Evolutionary conservation across 2,329 filamentous ascomycete species (phyloP).

Genomic region (Hypoxylon sp.): DNA sequence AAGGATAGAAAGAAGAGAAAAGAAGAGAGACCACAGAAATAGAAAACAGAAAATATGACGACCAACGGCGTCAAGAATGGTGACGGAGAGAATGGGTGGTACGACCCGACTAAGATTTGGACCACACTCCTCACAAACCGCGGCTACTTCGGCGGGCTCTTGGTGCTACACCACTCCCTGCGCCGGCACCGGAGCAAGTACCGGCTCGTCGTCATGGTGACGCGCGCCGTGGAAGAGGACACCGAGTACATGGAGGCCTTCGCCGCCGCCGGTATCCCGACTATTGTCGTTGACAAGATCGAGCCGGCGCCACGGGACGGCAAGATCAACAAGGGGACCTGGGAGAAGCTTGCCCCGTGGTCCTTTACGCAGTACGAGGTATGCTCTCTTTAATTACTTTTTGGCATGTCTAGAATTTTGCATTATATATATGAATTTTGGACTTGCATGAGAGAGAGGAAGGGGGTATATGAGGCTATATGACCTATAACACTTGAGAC

Average conservation of each 20-base stretch:
- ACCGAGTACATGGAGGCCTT: conserved; percentile 57
- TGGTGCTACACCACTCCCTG: conserved; percentile 53
- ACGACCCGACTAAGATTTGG: conserved; percentile 55
- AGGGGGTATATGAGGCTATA: too few species aligned
- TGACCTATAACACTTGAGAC: not conserved
- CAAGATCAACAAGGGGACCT: conserved; percentile 55
- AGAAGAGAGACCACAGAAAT: conserved; percentile 4
- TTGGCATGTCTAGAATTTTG: not conserved
- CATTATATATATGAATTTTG: not conserved
- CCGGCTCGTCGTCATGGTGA: conserved; percentile 54
- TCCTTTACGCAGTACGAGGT: conserved; percentile 54
- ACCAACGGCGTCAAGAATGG: conserved; percentile 32
- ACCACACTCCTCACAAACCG: conserved; percentile 55
- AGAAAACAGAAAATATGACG: conserved; percentile 23
- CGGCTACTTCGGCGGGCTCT: conserved; percentile 53
- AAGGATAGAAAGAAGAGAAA: not conserved
- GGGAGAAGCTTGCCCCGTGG: conserved; percentile 57
- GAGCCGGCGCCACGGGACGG: conserved; percentile 55
- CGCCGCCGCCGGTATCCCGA: conserved; percentile 53
- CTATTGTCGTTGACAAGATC: conserved; percentile 56
- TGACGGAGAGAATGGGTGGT: conserved; percentile 32
- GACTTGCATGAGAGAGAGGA: not conserved
- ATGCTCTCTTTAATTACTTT: conserved; percentile 26
- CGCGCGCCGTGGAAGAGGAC: conserved; percentile 54
- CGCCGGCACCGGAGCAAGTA: conserved; percentile 51